phyloP scores from a whole-genome alignment of 768 basidiomycete genomes.

The Cubamyces sp. region DNA sequence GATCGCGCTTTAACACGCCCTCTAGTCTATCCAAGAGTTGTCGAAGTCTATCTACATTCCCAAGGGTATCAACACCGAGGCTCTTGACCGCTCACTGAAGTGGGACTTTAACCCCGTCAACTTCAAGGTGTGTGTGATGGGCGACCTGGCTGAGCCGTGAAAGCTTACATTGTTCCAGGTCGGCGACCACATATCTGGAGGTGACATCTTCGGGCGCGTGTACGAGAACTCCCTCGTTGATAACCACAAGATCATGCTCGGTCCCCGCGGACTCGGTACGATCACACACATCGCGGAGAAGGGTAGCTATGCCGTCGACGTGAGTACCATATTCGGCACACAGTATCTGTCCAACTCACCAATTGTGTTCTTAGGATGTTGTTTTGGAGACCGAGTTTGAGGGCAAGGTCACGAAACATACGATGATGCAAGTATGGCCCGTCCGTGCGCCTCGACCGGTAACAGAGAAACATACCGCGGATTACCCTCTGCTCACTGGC shows the following conservation, averaged over 20 bases:
- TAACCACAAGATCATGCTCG: conserved; percentile 97
- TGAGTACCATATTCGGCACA: conserved; percentile 41
- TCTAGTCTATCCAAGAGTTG: conserved; percentile 87
- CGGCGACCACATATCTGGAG: conserved; percentile 96
- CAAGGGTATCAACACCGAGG: conserved; percentile 96
- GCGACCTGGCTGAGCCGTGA: conserved; percentile 11
- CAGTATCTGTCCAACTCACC: not conserved
- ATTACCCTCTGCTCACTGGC: conserved; percentile 91
- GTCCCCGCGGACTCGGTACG: conserved; percentile 92
- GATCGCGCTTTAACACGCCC: conserved; percentile 17
- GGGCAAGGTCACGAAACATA: conserved; percentile 90
- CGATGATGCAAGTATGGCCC: conserved; percentile 99
- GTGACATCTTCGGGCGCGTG: conserved; percentile 93
- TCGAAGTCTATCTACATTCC: conserved; percentile 99
- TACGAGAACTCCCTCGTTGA: conserved; percentile 97
- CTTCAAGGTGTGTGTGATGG: conserved; percentile 59
- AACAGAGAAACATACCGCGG: conserved; percentile 92
- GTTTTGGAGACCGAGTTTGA: conserved; percentile 98
- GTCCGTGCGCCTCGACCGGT: conserved; percentile 97
- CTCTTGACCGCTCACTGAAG: conserved; percentile 81
- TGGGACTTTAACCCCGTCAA: conserved; percentile 94
- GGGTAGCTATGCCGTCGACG: conserved; percentile 90
- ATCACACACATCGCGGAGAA: conserved; percentile 93
- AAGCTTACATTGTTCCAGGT: conserved; percentile 51
- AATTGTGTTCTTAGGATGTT: conserved; percentile 63